phyloP scores from a whole-genome alignment of 148 eudicot genomes.

The Spergularia marina region DNA sequence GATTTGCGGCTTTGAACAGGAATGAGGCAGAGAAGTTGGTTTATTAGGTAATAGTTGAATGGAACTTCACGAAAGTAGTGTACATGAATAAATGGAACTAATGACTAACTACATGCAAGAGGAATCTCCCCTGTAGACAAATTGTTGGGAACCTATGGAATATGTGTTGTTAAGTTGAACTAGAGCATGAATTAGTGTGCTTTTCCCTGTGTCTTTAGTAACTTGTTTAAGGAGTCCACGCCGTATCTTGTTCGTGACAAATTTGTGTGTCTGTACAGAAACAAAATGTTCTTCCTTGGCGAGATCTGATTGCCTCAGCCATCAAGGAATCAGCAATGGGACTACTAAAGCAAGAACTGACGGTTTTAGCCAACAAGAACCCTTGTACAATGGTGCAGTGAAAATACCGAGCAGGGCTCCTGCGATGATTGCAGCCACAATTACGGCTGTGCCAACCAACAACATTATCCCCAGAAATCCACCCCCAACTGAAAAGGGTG shows the following conservation, averaged over 20 bases:
- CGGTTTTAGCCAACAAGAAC: slow-evolving; percentile 39
- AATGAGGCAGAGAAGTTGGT: not conserved
- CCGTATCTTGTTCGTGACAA: not conserved
- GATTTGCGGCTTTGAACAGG: not conserved
- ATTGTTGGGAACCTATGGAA: not conserved
- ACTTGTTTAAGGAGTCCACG: not conserved
- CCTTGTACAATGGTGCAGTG: slow-evolving; percentile 37
- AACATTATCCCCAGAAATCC: slow-evolving; percentile 31
- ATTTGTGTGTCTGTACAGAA: slow-evolving; percentile 44
- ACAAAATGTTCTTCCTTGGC: slow-evolving; percentile 59
- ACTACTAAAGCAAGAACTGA: slow-evolving; percentile 32
- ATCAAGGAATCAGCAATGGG: slow-evolving; percentile 41
- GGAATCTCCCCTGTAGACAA: no score
- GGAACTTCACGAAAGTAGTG: not conserved
- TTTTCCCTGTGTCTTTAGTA: not conserved
- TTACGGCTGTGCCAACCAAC: slow-evolving; percentile 35
- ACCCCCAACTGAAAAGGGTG: slow-evolving; percentile 44
- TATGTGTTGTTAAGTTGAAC: not conserved
- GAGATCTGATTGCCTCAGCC: slow-evolving; percentile 41
- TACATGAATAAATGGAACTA: no score
- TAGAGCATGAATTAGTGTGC: not conserved
- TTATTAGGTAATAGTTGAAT: not conserved
- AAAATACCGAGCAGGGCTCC: slow-evolving; percentile 25
- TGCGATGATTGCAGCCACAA: slow-evolving; percentile 29
- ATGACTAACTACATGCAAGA: no score